Base-by-base conservation (phyloP, 2,329 filamentous ascomycete genomes). In the Epichloe gansuensis region DNA sequence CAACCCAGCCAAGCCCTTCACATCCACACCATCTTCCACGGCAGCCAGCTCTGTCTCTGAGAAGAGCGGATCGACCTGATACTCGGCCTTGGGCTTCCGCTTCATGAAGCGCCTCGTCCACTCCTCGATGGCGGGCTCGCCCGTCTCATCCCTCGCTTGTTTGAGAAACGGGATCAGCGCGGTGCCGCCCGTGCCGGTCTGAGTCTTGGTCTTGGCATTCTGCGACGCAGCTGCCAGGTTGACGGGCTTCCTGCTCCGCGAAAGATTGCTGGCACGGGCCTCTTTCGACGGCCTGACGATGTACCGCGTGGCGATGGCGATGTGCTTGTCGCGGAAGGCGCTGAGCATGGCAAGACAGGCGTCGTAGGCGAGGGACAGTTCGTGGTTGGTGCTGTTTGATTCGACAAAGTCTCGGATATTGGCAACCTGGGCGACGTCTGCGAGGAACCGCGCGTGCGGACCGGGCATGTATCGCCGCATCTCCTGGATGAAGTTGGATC, bases 391-490 rank as follows among this genome's bases (percentile, higher is more conserved):
- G 4, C 72, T 63, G 78, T 80, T 59, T 59, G 64, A 67, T 58
- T 86, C 80, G 48, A 96, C 91, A 61, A 85, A 97, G 17, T 85
- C 76, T 34, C 89, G 86, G 60, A 98, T 89, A 63, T 97, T 97
- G 60, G 91, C 83, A 4, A 96, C 83, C 15, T 74, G 74, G 48
- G 81, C 76, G 12, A 96, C 83, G 57, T 94, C 86, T 57, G 86
- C 79, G 3, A 98, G 76, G 71, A 98, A 98, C 42, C 87, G 83
- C 3, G 90, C 86, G 64, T 98, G 93, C 0, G 86, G 81, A 0
- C 90, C 91, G 0, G 93, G 93, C 93, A 98, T 98, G 71, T 98
- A 98, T 46, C 80, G 80, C 54, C 91, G 86, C 93, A 98, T 98
- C 59, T 98, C 93, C 63, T 87, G 82, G 64, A 98, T 91, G 71